Base-by-base conservation (phyloP, 441 rosid genomes). In the Croton setiger region DNA sequence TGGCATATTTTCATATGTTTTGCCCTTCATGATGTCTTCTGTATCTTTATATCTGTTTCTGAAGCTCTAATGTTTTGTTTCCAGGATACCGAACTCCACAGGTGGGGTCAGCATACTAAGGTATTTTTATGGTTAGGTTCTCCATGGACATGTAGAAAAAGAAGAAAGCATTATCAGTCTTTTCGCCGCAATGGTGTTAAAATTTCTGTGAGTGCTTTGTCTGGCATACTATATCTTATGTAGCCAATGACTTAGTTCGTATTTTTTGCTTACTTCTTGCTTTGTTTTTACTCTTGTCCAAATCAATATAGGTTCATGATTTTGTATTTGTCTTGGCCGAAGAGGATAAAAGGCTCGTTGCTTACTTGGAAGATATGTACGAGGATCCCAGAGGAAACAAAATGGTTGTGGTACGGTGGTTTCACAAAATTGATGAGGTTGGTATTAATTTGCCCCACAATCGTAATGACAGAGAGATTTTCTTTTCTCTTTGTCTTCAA, bases 401-500 rank as follows among this genome's bases (percentile, higher is more conserved):
- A 75, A 87, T 86, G 96, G 96, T 83, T 56, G 80, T 78, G 80
- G 90, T 90, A 78, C 93, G 85, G 63, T 92, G 98, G 98, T 88
- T 88, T 88, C 98, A 90, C 88, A 86, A 84, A 82, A 85, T 85
- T 83, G 96, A 87, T 68, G 98, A 92, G 88, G 93, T 92, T 87
- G 98, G 84, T 83, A 69, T 75, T 83, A 78, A 68, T 79, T 84
- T 82, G 71, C 76, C 93, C 66, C 76, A 65, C 79, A 85, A 78
- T 74, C 81, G 57, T 78, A 85, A 76, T 81, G 91, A 82, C 83
- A 82, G 86, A 80, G 98, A 92, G 93, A 84, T 90, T 82, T 87
- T 83, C 85, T 86, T 80, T 82, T 88, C 98, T 84, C 86, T 77
- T 72, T 85, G 86, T 84, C 90, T 74, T 77, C 98, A 92, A 90